Base-by-base conservation (phyloP, 768 basidiomycete species). In the Leccinellum rugosiceps region DNA sequence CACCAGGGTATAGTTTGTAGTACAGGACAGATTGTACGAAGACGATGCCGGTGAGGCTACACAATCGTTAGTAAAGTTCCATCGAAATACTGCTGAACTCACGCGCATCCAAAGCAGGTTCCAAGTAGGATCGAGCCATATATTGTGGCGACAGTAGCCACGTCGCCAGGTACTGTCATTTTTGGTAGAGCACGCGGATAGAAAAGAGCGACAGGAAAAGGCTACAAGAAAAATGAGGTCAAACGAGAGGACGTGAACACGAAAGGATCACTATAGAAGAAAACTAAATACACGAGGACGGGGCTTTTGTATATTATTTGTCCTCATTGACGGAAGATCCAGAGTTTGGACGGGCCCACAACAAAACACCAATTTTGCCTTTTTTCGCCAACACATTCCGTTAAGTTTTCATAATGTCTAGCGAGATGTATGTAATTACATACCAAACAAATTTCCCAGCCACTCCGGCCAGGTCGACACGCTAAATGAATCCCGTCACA, bases 221-320 rank as follows among this genome's bases (percentile, higher is more conserved):
- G n/a, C n/a, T n/a, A n/a, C n/a, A 41, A 41, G 50, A 49, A n/a
- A 31, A 60, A 50, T 50, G 13, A 28, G 58, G 25, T 38, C 4
- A 64, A 72, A 72, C 2, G 70, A 73, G 52, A 50, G 72, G 65
- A 73, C 58, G 68, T 62, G 70, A 68, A 61, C 65, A 43, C 62
- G 43, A 55, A 58, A 48, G 61, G 64, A 61, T 65, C 69, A 71
- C 69, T 65, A 44, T 48, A 8, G 21, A 41, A n/a, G 13, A 13
- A 11, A 45, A 53, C 6, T 19, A 26, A 41, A 41, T 41, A 41
- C n/a, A 4, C 17, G 28, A 25, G 21, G 5, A 52, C 46, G 41
- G 15, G 54, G 61, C 53, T 34, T 69, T 71, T 73, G 67, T 71
- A 71, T 58, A 61, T 73, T 71, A 64, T 73, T 71, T 66, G 69